These are phyloP conservation scores for Erysimum cheiri DNA, from an alignment of 441 rosid species.

Conservation along the genomic window DNA sequence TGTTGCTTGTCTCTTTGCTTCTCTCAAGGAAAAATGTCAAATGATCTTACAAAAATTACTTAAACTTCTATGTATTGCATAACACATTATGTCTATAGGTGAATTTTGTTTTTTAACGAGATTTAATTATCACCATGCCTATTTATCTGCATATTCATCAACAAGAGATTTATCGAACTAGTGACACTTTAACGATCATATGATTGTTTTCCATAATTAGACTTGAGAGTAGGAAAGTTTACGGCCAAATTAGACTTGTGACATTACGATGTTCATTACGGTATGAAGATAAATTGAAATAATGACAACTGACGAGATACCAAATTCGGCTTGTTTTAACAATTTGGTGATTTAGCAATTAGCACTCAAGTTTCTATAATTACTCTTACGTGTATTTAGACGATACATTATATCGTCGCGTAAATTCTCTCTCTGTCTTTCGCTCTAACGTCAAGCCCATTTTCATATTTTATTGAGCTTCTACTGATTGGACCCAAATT, in stretches of 20 bases:
- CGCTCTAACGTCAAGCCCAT: not conserved
- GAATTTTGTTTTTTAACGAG: not conserved
- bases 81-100: not conserved
- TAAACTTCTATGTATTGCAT: not conserved
- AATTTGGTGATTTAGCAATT: too few relatives aligned
- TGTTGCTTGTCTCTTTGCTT: slow-evolving; percentile 18
- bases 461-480: too few relatives aligned
- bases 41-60: not conserved
- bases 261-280: too few relatives aligned
- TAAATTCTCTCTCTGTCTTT: not conserved
- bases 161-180: not conserved
- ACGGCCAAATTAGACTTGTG: not conserved
- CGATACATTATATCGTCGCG: not conserved
- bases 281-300: too few relatives aligned
- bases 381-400: not conserved
- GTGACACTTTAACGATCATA: not conserved
- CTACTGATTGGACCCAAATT: not conserved
- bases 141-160: not conserved
- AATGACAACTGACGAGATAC: too few relatives aligned
- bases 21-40: slow-evolving; percentile 21
- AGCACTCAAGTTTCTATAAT: too few relatives aligned
- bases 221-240: not conserved
- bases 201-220: not conserved
- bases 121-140: not conserved
- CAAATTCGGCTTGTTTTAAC: too few relatives aligned